Evolutionary conservation across 805 yeast species (phyloP), one percentile per base, ranked within the genome.

Genomic region (Yamadazyma phyllophila): DNA sequence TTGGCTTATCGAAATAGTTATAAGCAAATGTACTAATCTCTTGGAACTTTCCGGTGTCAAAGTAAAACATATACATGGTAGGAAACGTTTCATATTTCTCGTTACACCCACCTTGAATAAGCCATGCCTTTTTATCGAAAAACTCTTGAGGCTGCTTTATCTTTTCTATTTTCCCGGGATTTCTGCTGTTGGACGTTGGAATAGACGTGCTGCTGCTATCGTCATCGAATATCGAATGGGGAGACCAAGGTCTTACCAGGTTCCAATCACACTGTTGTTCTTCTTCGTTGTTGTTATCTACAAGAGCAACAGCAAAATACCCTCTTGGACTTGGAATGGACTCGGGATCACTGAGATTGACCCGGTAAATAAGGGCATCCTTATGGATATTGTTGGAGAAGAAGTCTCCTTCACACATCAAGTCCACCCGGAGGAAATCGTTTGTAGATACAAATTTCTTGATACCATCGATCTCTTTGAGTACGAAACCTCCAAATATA

Each of bases 81-180:
- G 67, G 58, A 44, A 60, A 70, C 2, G 60, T 58, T 10, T 64
- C 53, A 8, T 45, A 36, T 1, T 57, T 38, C 13, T 66, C 66
- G 45, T 64, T 60, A 39, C 67, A 63, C 2, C 77, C 77, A 1
- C 77, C 77, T 32, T 71, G 77, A 7, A 71, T 51, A 10, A 71
- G 26, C 11, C 69, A 56, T 10, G 65, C 61, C 46, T 62, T 66
- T 15, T 58, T 60, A 15, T 53, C 50, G 44, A 67, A 62, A 43
- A 46, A 63, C 13, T 48, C 44, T 14, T 56, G 59, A 0, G 55
- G 52, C 24, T 44, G 30, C 16, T 36, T 41, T n/a, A 43, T 40
- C 26, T 41, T 48, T 2, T 35, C 33, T 2, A 32, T 15, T 11
- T 32, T 41, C 3, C 35, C 35, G 12, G 37, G 34, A 9, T 36